Conservation (phyloP, 371 early-diverging fungal genomes). For the Mucor racemosus region DNA sequence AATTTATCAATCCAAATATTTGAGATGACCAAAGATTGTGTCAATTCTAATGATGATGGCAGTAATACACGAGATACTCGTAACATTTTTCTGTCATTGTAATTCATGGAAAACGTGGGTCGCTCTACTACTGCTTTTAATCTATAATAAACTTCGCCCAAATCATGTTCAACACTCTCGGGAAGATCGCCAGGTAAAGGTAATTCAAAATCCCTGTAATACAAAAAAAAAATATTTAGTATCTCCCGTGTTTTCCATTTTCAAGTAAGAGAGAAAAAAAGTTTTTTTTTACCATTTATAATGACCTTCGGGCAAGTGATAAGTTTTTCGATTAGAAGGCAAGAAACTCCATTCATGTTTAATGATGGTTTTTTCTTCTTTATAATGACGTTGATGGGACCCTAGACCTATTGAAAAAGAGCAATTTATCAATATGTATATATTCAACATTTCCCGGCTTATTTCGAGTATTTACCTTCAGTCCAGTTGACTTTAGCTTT, state of each 20-base stretch:
- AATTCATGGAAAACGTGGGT: slow-evolving; percentile 49
- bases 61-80: slow-evolving; percentile 37
- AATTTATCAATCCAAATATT: slow-evolving; percentile 54
- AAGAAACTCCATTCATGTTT: slow-evolving; percentile 55
- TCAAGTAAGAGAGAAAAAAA: background rate
- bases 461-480: slow-evolving; percentile 37
- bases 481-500: slow-evolving; percentile 51
- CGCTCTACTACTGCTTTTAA: slow-evolving; percentile 52
- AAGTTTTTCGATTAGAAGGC: slow-evolving; percentile 37
- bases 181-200: slow-evolving; percentile 59
- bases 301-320: slow-evolving; percentile 43
- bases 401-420: slow-evolving; percentile 36
- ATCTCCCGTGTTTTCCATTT: background rate
- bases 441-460: background rate
- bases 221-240: slow-evolving; percentile 3
- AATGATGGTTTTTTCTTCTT: slow-evolving; percentile 47
- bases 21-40: slow-evolving; percentile 43
- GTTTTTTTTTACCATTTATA: slow-evolving; percentile 49
- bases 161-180: slow-evolving; percentile 44
- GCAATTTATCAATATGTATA: background rate
- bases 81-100: slow-evolving; percentile 34
- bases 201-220: slow-evolving; percentile 53
- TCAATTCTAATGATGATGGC: slow-evolving; percentile 46
- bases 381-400: slow-evolving; percentile 51
- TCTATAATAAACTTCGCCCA: slow-evolving; percentile 44